Evolutionary conservation across 164 flowering plant species (phyloP), one percentile per base, ranked within the genome.

Genomic region (Tinospora cordifolia): DNA sequence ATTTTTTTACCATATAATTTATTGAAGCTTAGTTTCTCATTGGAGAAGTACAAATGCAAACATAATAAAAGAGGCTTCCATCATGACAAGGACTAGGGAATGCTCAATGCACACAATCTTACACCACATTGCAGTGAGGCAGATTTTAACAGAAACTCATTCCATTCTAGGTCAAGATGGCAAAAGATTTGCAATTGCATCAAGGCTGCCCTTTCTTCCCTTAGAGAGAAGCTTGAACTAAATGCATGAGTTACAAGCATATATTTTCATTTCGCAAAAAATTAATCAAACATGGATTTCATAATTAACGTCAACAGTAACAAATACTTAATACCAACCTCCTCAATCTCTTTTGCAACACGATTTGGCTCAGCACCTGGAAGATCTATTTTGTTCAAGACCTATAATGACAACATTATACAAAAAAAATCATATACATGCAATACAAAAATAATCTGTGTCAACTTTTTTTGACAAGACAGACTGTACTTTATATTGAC

Each of bases 281-380:
- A 63, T 39, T 10, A 57, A 39, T 69, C 44, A 69, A 74, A 25
- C 36, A 30, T 30, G 44, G 38, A 24, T 24, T 57, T 71, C 15
- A 41, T 15, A 66, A 59, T 30, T 54, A 74, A 65, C n/a, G 27
- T 59, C 22, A 71, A 51, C n/a, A 26, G 21, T 40, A 62, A 54
- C 19, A 69, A 67, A 62, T 70, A 57, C 21, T 22, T 17, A 36
- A 67, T 63, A 84, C 88, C 73, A 82, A 90, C 98, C 97, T 94
- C 98, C 87, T 94, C 98, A 77, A 94, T 90, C 80, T 94, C 98
- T 77, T 80, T 77, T 62, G 82, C 59, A 65, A 94, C 90, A 49
- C 88, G 93, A 76, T 81, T 78, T 63, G 98, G 95, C 30, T 94
- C 97, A 71, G 98, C 97, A 74, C 98, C 97, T 59, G 98, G 98